Base-by-base conservation (phyloP, 208 protist genomes). In the Phytomonas sp. region DNA sequence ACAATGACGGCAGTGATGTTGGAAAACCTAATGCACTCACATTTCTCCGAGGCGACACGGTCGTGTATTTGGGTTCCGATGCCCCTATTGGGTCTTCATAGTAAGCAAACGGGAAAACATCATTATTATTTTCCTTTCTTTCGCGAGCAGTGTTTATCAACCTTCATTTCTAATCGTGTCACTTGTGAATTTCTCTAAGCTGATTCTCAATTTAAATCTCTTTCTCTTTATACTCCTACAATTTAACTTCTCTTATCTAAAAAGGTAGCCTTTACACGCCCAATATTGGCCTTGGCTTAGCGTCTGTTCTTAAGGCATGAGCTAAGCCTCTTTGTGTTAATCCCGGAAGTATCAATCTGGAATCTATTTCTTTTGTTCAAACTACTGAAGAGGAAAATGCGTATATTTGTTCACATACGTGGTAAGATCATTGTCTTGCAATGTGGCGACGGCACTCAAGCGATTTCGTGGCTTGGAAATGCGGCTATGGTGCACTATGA, bases 401-500 rank as follows among this genome's bases (percentile, higher is more conserved):
- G 83, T 46, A 80, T 96, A 6, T 83, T 80, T 67, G 87, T 95
- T 3, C 91, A 96, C 68, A 85, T 96, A 6, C 71, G 89, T 7
- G 91, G 93, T 64, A 94, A 93, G 70, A 69, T 93, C 17, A 91
- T 96, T 61, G 36, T 70, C 0, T 74, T 95, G 31, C 79, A 94
- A 74, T 96, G 91, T 71, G 91, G 91, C 26, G 87, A 93, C 69
- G 91, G 91, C 69, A 92, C 83, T 29, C 91, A 96, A 78, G 65
- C 83, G 33, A 78, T 95, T 13, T 68, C 78, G 33, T 96, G 92
- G 89, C 80, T 96, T 7, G 89, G 85, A 56, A 84, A 92, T 69
- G 92, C 89, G 3, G 92, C 88, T 0, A 92, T 96, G 83, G 80
- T 93, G n/a, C 88, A 91, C 67, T 96, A 96, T 78, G 89, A 96